Percentiles rank a stretch among this genome's conserved stretches.
phyloP scores from a whole-genome alignment of 441 rosid genomes.

The Manihot esculenta region DNA sequence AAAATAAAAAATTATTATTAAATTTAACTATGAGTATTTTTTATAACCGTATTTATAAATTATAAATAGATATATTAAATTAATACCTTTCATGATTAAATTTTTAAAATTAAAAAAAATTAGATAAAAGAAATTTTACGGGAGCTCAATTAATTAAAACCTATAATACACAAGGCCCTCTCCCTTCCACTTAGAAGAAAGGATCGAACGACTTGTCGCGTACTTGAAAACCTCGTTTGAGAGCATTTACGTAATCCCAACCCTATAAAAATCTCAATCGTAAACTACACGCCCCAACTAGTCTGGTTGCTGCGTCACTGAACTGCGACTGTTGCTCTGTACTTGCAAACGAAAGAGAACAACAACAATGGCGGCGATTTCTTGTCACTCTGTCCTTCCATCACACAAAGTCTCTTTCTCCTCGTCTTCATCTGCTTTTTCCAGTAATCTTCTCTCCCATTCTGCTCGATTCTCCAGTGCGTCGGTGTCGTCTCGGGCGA shows the following conservation, averaged over 20 bases:
- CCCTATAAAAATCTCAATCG: background rate
- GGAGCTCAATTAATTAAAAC: no score
- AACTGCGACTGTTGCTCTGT: conserved; percentile 11
- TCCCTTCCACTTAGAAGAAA: no score
- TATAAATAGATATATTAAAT: no score
- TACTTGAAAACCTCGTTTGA: background rate
- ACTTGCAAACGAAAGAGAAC: background rate
- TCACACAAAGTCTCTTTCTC: conserved; percentile 40
- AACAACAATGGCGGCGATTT: conserved; percentile 63
- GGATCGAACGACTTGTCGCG: no score
- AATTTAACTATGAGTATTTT: no score
- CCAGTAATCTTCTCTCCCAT: conserved; percentile 29
- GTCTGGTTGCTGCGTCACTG: background rate
- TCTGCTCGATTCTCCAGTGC: conserved; percentile 31
- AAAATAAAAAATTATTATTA: no score
- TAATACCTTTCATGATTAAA: no score
- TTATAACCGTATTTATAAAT: no score
- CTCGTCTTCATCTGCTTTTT: conserved; percentile 46
- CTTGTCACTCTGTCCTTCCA: conserved; percentile 42
- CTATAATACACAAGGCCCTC: no score
- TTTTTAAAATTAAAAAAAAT: no score
- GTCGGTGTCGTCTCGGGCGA: conserved; percentile 37
- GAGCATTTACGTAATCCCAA: background rate
- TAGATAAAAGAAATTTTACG: no score
- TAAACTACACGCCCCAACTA: background rate